Evolutionary conservation across 345 rosid species (phyloP).

Genomic region (Angophora floribunda): DNA sequence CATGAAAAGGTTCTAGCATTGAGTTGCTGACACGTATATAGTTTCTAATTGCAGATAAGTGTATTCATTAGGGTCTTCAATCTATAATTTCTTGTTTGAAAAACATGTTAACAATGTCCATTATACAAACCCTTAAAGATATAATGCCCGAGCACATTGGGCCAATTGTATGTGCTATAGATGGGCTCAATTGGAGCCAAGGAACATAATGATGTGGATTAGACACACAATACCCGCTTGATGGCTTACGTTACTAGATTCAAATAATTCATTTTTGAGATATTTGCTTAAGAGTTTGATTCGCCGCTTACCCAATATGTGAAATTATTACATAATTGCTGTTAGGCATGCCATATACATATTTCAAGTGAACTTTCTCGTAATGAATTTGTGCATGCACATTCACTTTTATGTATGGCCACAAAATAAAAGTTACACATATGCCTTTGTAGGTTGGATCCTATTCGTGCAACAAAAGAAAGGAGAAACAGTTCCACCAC

Average conservation of each 20-base stretch:
- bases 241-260: not conserved
- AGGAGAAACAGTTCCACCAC: not conserved
- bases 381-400: not conserved
- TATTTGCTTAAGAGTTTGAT: not conserved
- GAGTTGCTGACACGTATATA: accelerated
- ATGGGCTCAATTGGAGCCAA: not conserved
- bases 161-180: not conserved
- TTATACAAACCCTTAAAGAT: not conserved
- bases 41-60: not conserved
- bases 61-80: not conserved
- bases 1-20: not conserved
- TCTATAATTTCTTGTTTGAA: not conserved
- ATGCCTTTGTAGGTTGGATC: not conserved
- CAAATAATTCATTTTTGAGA: not conserved
- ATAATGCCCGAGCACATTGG: accelerated
- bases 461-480: not conserved
- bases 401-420: not conserved
- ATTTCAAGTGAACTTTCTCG: not conserved
- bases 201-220: accelerated
- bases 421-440: not conserved
- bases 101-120: not conserved
- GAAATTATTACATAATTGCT: not conserved
- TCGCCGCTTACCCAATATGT: not conserved
- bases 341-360: not conserved
- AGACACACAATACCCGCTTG: accelerated